Evolutionary conservation across 768 basidiomycete species (phyloP), one percentile per base, ranked within the genome.

Genomic region (Coprinopsis marcescibilis): DNA sequence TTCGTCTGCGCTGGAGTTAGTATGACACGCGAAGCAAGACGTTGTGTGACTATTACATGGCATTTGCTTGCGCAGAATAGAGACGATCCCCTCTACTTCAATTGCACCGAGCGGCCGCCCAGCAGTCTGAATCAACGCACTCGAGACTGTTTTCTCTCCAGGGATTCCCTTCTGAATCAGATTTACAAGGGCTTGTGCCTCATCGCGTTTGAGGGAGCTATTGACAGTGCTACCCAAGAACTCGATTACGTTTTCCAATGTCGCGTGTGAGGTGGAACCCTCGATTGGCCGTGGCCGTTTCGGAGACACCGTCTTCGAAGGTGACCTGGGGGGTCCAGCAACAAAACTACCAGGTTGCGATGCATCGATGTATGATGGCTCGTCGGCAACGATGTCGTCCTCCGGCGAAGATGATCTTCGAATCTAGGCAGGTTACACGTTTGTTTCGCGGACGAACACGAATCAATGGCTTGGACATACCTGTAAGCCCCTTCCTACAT

Each of bases 1-100:
- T 52, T 67, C 68, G 46, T 74, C 58, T 17, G 52, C 60, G 67
- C 32, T 3, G 15, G 24, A 53, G 20, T 43, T 36, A 45, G 26
- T 45, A 29, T 30, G 20, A 30, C 25, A 27, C 55, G 72, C 48
- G 48, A 79, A 23, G n/a, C n/a, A n/a, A 10, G 26, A 7, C 4
- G 39, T 12, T 15, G 38, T 21, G 20, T 26, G 33, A 46, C 50
- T 29, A n/a, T n/a, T 26, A 51, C 50, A 29, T 20, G 36, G 30
- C 19, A 41, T 46, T 27, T 37, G 25, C 29, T 36, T 26, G 23
- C 38, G 44, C 27, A 51, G 20, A 20, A 51, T 23, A 5, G 50
- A 45, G 19, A 51, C 34, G 39, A 46, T 41, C 12, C 50, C 44
- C 38, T 46, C 50, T 10, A 51, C 45, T 34, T 51, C 45, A 33